These are phyloP conservation scores for Hygrophoropsis aurantiaca DNA, from an alignment of 768 basidiomycete genomes.

Conservation along the genomic window DNA sequence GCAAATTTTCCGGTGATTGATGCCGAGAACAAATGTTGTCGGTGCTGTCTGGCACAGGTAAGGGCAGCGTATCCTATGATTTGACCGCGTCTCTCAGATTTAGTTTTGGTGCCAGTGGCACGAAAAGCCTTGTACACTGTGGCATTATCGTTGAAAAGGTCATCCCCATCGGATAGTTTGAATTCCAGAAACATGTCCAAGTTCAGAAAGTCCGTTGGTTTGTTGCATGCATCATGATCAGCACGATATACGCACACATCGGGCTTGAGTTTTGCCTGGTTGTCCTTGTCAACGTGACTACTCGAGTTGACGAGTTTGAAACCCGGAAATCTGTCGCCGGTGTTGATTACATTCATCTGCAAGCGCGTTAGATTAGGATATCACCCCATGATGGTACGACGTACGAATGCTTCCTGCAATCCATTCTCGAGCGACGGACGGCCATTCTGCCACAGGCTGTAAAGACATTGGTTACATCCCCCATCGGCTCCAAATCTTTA, in stretches of 20 bases:
- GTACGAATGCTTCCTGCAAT: too few species aligned
- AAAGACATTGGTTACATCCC: too few species aligned
- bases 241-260: slow-evolving; percentile 5
- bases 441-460: too few species aligned
- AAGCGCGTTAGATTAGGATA: too few species aligned
- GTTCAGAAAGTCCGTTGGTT: neutral
- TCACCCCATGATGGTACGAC: too few species aligned
- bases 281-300: too few species aligned
- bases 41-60: neutral
- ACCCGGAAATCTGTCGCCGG: too few species aligned
- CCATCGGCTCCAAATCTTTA: too few species aligned
- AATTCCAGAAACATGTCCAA: slow-evolving; percentile 9
- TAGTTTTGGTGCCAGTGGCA: neutral
- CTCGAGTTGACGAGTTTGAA: too few species aligned
- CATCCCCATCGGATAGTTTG: slow-evolving; percentile 1
- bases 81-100: neutral
- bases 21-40: neutral
- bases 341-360: too few species aligned
- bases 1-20: neutral
- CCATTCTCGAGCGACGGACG: too few species aligned
- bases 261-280: neutral
- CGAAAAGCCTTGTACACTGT: neutral
- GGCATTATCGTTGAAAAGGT: neutral
- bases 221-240: neutral
- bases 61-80: neutral